phyloP scores from a whole-genome alignment of 2,329 filamentous ascomycete species.

The Incumbomyces delicatus region DNA sequence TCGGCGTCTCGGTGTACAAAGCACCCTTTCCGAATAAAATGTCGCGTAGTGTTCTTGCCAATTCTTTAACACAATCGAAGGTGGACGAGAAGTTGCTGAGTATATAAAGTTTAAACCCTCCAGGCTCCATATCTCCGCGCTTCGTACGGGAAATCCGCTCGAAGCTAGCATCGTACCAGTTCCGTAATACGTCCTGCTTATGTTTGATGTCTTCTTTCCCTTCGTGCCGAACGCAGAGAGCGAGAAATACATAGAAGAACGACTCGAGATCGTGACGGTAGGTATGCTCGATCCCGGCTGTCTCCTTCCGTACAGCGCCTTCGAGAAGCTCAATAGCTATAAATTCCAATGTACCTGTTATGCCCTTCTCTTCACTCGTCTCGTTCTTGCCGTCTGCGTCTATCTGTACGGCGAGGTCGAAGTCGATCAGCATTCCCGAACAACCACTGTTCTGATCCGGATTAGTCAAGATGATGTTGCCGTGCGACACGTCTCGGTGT shows the following conservation, averaged over 20 bases:
- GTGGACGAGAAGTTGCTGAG: background rate
- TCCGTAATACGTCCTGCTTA: background rate
- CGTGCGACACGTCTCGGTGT: constrained; percentile 29
- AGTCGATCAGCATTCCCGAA: constrained; percentile 27
- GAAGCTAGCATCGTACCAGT: background rate
- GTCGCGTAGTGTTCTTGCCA: background rate
- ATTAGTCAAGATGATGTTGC: constrained; percentile 31
- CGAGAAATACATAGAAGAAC: too few relatives aligned
- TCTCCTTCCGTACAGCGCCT: too few relatives aligned
- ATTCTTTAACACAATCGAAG: background rate
- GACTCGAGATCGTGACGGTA: too few relatives aligned
- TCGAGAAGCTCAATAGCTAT: background rate
- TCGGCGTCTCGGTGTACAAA: background rate
- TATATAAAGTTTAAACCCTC: background rate
- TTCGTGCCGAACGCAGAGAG: background rate
- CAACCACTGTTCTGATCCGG: constrained; percentile 2
- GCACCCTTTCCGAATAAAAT: background rate
- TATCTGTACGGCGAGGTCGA: constrained; percentile 25
- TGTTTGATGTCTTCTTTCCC: background rate
- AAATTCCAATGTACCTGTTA: too few relatives aligned
- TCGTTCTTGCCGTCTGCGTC: constrained; percentile 1
- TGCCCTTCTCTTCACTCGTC: background rate
- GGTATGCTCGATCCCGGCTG: constrained; percentile 5
- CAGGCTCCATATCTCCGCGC: background rate
- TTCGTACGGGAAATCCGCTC: background rate